Percentiles rank a stretch among this genome's conserved stretches.
phyloP scores from a whole-genome alignment of 768 basidiomycete genomes.

The Tulasnella sp. region DNA sequence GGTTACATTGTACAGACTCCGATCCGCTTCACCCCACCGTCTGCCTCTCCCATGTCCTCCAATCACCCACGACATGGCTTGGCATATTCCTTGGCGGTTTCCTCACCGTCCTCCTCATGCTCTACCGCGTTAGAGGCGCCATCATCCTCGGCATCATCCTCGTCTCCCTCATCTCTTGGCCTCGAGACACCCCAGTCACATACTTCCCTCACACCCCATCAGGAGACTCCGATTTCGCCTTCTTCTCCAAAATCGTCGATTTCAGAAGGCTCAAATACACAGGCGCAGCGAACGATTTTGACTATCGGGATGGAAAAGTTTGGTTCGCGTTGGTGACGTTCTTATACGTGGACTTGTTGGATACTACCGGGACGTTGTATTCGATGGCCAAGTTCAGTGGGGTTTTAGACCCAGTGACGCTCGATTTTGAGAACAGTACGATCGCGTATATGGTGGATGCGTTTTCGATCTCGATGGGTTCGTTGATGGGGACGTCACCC shows the following conservation, averaged over 20 bases:
- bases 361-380: conserved; percentile 61
- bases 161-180: conserved; percentile 81
- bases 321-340: conserved; percentile 87
- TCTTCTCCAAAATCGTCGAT: conserved; percentile 74
- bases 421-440: conserved; percentile 78
- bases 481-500: conserved; percentile 67
- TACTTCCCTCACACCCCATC: conserved; percentile 61
- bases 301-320: conserved; percentile 51
- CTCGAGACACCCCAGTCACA: conserved; percentile 67
- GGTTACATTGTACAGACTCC: conserved; percentile 31
- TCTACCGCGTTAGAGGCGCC: conserved; percentile 75
- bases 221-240: conserved; percentile 66
- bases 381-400: conserved; percentile 88
- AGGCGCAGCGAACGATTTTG: conserved; percentile 49
- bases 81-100: conserved; percentile 77
- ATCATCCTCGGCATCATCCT: conserved; percentile 75
- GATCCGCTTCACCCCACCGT: conserved; percentile 39
- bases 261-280: conserved; percentile 53
- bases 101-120: conserved; percentile 65
- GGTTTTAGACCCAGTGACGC: conserved; percentile 66
- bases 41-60: conserved; percentile 54
- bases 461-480: conserved; percentile 69
- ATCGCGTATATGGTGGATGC: conserved; percentile 59
- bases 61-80: conserved; percentile 75
- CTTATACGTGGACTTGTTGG: conserved; percentile 33